phyloP scores from a whole-genome alignment of 345 rosid species.

The Eucalyptus regnans region DNA sequence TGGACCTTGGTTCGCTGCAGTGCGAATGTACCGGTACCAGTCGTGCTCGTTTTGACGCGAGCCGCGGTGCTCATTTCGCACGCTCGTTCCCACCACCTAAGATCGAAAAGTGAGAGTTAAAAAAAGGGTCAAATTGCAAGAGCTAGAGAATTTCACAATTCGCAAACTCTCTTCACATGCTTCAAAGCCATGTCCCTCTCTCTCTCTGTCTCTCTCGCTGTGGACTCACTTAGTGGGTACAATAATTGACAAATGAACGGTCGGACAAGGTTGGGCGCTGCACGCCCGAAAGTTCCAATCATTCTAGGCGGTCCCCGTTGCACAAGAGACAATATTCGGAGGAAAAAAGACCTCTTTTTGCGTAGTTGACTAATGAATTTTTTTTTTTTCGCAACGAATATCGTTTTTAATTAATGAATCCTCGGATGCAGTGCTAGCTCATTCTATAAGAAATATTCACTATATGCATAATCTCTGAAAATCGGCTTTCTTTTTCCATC shows the following conservation, averaged over 20 bases:
- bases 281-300: neutral
- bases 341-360: neutral
- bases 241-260: neutral
- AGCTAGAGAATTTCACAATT: neutral
- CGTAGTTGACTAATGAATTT: neutral
- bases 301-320: neutral
- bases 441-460: neutral
- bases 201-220: too few species aligned
- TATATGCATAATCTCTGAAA: neutral
- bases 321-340: neutral
- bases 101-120: neutral
- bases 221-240: neutral
- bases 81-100: constrained; percentile 20
- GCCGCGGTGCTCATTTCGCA: constrained; percentile 37
- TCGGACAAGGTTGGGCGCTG: neutral
- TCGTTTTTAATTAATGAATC: neutral
- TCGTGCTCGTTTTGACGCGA: constrained; percentile 19
- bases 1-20: constrained; percentile 25
- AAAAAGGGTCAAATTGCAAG: neutral
- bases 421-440: neutral
- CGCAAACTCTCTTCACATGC: neutral
- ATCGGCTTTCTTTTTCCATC: neutral
- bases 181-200: neutral
- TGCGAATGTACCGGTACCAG: constrained; percentile 6
- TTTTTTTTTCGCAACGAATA: neutral